Conservation (phyloP, 1,284 basidiomycete genomes). For the Pulveroboletus ridleyi region DNA sequence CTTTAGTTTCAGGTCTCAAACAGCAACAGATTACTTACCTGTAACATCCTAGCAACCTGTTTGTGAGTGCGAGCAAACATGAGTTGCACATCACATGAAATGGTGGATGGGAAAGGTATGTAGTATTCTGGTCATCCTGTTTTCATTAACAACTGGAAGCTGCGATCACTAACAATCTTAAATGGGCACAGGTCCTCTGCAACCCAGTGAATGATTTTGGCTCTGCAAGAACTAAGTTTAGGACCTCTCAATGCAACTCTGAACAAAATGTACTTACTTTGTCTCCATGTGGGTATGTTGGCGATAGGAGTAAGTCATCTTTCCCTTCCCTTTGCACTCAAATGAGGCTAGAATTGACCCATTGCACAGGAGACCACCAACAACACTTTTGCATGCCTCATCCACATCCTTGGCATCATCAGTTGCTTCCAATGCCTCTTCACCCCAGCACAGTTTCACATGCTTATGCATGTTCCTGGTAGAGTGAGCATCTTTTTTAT, state of each 20-base stretch:
- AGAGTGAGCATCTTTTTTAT: neutral
- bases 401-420: neutral
- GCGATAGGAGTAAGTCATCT: neutral
- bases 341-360: neutral
- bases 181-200: constrained; percentile 21
- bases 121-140: neutral
- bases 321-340: neutral
- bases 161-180: constrained; percentile 30
- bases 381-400: neutral
- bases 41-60: too few relatives aligned
- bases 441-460: neutral
- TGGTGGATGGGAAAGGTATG: neutral
- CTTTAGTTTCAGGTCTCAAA: too few relatives aligned
- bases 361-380: neutral
- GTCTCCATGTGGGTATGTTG: neutral
- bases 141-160: constrained; percentile 27
- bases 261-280: neutral
- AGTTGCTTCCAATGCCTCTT: neutral
- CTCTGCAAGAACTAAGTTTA: neutral
- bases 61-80: constrained; percentile 4
- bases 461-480: neutral
- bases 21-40: too few relatives aligned
- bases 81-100: constrained; percentile 2
- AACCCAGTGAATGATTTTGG: constrained; percentile 34
- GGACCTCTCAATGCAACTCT: neutral